Conservation (phyloP, 345 rosid genomes). For the Lagerstroemia speciosa region DNA sequence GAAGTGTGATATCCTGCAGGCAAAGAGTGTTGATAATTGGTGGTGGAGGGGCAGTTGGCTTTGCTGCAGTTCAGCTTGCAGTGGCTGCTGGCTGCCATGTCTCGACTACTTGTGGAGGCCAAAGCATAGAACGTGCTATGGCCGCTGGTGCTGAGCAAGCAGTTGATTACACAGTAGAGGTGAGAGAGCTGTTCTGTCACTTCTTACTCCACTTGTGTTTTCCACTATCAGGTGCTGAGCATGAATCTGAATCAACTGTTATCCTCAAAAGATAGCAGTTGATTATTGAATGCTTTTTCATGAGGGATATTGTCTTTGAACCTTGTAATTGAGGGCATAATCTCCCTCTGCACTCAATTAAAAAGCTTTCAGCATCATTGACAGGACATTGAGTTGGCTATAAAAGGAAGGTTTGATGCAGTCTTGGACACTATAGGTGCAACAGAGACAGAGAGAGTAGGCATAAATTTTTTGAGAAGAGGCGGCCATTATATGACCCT, state of each 20-base stretch:
- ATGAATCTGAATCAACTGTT: background rate
- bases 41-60: constrained; percentile 97
- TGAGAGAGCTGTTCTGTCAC: constrained; percentile 14
- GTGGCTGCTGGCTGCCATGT: constrained; percentile 73
- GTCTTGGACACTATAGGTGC: constrained; percentile 94
- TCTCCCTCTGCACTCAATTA: background rate
- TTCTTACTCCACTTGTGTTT: background rate
- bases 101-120: constrained; percentile 71
- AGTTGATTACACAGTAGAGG: constrained; percentile 80
- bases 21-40: constrained; percentile 75
- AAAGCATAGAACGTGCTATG: constrained; percentile 43
- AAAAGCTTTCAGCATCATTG: constrained; percentile 5
- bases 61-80: constrained; percentile 79
- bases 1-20: constrained; percentile 31
- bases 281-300: background rate
- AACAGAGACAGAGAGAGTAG: constrained; percentile 73
- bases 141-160: constrained; percentile 89
- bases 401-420: constrained; percentile 80
- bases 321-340: background rate
- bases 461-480: constrained; percentile 61
- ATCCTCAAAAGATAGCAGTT: background rate
- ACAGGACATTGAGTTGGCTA: constrained; percentile 73
- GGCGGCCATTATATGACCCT: constrained; percentile 96
- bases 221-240: background rate
- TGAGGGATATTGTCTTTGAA: constrained; percentile 4